Evolutionary conservation across 331 rosid species (phyloP), one percentile per base, ranked within the genome.

Genomic region (Stylosanthes scabra): DNA sequence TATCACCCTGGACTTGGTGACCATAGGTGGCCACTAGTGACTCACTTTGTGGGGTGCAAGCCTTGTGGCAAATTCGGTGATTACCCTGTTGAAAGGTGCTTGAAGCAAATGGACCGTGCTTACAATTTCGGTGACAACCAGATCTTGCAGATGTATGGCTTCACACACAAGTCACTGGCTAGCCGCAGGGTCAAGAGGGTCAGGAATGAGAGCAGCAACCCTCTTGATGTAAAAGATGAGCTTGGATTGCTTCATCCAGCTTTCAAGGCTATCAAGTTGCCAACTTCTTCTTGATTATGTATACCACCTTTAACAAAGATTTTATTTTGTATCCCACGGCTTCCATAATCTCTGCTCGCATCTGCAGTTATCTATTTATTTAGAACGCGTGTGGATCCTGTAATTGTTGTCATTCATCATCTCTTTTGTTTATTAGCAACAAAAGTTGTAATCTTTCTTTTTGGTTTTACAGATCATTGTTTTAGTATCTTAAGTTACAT

Each of bases 21-120:
- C 12, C 87, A 89, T 50, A 65, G 96, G 31, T 89, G 96, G 96
- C 96, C 96, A 28, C 78, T 87, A 29, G 96, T 89, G 68, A 89
- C 96, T 12, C 96, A 89, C 61, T 89, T 87, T 37, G 96, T 89
- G 67, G 96, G 96, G 37, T 89, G 96, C 59, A 89, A 89, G 72
- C 96, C 96, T 3, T 89, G 96, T 40, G 96, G 92, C 61, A 89
- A 87, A 60, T 87, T 87, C 10, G 92, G 92, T 28, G 92, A 87
- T 69, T 89, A 89, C 58, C 87, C 92, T 2, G 88, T 89, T 41
- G 92, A 89, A 72, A 76, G 89, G 68, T 89, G 92, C 66, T 14
- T 89, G 84, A 89, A 63, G 74, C 92, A 87, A 29, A 89, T 89
- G 96, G 96, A 89, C 28, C 60, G 96, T 41, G 96, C 96, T 2